Evolutionary conservation across 73 alveolate species (phyloP), one percentile per base, ranked within the genome.

Genomic region (Loxodes magnus): DNA sequence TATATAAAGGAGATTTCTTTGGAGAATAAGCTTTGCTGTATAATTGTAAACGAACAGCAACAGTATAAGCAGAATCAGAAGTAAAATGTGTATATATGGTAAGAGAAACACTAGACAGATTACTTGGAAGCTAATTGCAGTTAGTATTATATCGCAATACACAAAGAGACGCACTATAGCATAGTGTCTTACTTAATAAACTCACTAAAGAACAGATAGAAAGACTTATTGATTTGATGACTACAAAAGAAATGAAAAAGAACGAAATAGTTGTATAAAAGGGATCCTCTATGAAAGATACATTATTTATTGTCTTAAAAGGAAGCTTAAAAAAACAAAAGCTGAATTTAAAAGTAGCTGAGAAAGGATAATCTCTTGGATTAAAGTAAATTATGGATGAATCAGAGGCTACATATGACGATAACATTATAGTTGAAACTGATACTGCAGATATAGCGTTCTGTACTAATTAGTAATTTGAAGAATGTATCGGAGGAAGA

Each of bases 1-100:
- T 70, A 63, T 33, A 34, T 43, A 59, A 37, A 64, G 64, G 60
- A 51, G 82, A 67, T 46, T 67, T 39, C 51, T 67, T 67, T 34
- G 82, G 83, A 4, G 77, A 46, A 25, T 48, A 43, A 34, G 72
- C 86, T 16, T 63, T 71, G 49, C 56, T 71, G 31, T 23, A 44
- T 15, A 44, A 68, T 26, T 53, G 52, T 9, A 55, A 56, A 41
- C 24, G 83, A 10, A 43, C 80, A 28, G 59, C 59, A 0, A 46
- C 59, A 10, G 34, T 46, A 4, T 50, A 7, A 29, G 81, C 80
- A 16, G 15, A 25, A 1, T 16, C 23, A 1, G 21, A 12, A 10
- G 59, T 46, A 12, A 24, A 46, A 22, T 37, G 22, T 1, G 43
- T 46, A 10, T 12, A 41, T 2, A 7, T 46, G n/a, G 59, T 37